Evolutionary conservation across 164 flowering plant genomes (phyloP), one percentile per base, ranked within the genome.

Genomic region (Amborella trichopoda): DNA sequence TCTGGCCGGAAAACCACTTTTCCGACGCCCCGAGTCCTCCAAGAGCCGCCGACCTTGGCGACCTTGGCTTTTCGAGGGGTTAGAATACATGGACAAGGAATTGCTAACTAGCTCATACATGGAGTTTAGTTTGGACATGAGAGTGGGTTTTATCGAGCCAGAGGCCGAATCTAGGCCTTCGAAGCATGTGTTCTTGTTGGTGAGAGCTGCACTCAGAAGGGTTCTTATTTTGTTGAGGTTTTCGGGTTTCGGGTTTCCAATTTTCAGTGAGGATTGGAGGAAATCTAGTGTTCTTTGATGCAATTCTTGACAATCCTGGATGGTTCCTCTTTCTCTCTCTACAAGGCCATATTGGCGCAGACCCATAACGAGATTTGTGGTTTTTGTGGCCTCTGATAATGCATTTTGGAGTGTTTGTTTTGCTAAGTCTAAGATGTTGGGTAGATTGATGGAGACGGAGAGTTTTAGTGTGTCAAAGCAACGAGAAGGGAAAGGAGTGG

Each of bases 131-230:
- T 48, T 48, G 11, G 42, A 28, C 16, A 26, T 40, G 78, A 86
- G 67, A 42, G 58, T 66, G 8, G 70, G 62, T 68, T 70, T 87
- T 49, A 83, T 78, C 22, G 27, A 3, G 26, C 84, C 89, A 26
- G 27, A 55, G n/a, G 65, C 59, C 1, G 40, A 78, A 1, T 23
- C 57, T 32, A 86, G 64, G 9, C 96, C 96, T 22, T 82, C 96
- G 59, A 59, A 19, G 48, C 96, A 93, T 24, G 99, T 88, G 80
- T 84, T 94, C 48, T 88, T 90, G 44, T 88, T 87, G 3, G 99
- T 93, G 48, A 87, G 53, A 6, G 96, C 86, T 2, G 94, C 76
- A 63, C 94, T 82, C 30, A 88, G 80, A 95, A 96, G 87, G 41
- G 95, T 87, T 73, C 70, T 1, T 54, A 80, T 86, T 58, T 93